phyloP scores from a whole-genome alignment of 2,329 filamentous ascomycete genomes.

The Mycogone perniciosa region DNA sequence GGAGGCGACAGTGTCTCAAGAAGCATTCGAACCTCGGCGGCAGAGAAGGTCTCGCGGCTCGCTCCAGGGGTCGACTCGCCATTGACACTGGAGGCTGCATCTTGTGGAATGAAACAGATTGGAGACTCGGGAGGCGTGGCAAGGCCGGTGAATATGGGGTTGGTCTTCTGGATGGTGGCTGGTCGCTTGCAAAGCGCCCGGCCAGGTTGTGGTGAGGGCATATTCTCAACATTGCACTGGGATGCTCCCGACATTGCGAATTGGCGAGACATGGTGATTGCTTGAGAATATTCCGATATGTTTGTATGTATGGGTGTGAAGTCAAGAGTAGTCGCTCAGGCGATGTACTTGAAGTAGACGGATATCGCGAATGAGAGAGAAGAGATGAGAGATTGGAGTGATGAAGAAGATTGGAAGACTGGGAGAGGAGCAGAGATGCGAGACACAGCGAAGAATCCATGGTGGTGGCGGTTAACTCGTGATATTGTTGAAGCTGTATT shows the following conservation, averaged over 20 bases:
- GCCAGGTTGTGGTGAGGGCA: background rate
- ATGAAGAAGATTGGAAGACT: background rate
- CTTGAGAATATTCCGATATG: background rate
- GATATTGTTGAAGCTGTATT: background rate
- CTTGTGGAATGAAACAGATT: background rate
- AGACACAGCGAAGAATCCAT: background rate
- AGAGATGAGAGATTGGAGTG: background rate
- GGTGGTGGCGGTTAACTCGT: background rate
- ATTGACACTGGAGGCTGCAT: background rate
- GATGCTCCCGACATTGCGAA: background rate
- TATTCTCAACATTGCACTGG: background rate
- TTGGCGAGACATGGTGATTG: constrained; percentile 1
- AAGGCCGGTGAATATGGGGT: constrained; percentile 8
- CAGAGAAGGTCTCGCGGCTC: background rate
- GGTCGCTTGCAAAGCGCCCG: background rate
- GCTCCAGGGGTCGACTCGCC: background rate
- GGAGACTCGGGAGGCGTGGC: constrained; percentile 19
- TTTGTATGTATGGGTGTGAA: background rate
- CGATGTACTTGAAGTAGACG: background rate
- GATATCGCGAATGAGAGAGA: background rate
- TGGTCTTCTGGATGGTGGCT: constrained; percentile 3
- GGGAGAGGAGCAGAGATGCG: background rate
- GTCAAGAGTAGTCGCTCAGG: background rate
- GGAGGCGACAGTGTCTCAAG: too few relatives aligned
- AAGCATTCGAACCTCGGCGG: too few relatives aligned